Conservation (phyloP, 2,329 filamentous ascomycete genomes). For the Penicillium sp. region DNA sequence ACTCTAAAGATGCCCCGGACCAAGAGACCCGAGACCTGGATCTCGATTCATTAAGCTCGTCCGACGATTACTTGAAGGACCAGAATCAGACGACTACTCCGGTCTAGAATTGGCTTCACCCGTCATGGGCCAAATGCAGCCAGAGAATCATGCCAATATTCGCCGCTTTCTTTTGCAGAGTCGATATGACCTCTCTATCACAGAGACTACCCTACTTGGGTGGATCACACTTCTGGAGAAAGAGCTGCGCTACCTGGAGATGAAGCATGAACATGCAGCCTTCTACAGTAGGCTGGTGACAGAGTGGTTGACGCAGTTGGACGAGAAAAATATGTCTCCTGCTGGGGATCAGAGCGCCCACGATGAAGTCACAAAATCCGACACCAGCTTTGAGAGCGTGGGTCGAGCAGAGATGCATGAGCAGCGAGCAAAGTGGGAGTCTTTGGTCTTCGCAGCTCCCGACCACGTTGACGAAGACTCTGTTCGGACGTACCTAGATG, state of each 20-base stretch:
- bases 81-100: neutral
- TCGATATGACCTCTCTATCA: conserved; percentile 54
- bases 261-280: conserved; percentile 55
- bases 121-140: conserved; percentile 19
- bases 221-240: conserved; percentile 50
- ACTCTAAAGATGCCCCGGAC: conserved; percentile 35
- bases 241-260: conserved; percentile 50
- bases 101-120: conserved; percentile 27
- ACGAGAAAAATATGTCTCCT: conserved; percentile 19
- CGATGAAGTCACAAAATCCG: conserved; percentile 25
- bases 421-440: conserved; percentile 55
- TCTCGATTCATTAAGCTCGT: neutral
- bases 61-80: conserved; percentile 2
- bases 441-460: conserved; percentile 51
- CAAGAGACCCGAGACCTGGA: conserved; percentile 32
- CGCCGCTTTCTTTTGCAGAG: conserved; percentile 55
- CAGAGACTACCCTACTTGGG: conserved; percentile 44
- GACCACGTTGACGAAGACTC: conserved; percentile 46
- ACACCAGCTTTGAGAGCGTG: conserved; percentile 46
- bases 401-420: conserved; percentile 55
- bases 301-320: conserved; percentile 50
- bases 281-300: conserved; percentile 57
- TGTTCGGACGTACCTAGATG: conserved; percentile 52
- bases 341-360: conserved; percentile 20
- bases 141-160: conserved; percentile 43